Percentiles rank a stretch among this genome's conserved stretches.
These are phyloP conservation scores for Aspergillus alliaceus DNA, from an alignment of 2,329 filamentous ascomycete species.

Conservation along the genomic window DNA sequence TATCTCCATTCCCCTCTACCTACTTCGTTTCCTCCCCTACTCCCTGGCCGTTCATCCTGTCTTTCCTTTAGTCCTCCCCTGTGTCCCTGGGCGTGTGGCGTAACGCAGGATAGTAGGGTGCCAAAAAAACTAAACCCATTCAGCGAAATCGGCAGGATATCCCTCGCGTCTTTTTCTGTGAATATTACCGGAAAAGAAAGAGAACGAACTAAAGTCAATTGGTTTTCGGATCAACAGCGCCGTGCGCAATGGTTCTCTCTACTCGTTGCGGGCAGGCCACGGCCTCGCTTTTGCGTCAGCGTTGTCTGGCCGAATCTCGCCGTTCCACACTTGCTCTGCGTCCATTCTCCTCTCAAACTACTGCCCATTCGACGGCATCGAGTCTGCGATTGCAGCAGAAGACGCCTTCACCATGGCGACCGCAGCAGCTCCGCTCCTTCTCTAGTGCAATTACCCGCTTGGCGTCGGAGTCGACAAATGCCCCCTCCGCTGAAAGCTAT, in stretches of 20 bases:
- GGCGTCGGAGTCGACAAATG: conserved; percentile 58
- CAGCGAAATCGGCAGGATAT: conserved; percentile 8
- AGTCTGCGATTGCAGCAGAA: conserved; percentile 39
- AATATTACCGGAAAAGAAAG: conserved; percentile 3
- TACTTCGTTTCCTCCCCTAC: not conserved
- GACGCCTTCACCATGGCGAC: conserved; percentile 37
- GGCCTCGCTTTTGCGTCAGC: conserved; percentile 42
- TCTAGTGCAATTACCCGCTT: conserved; percentile 41
- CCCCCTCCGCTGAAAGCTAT: conserved; percentile 82
- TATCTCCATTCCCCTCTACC: conserved; percentile 2
- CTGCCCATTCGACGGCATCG: conserved; percentile 31
- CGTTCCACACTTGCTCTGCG: conserved; percentile 37
- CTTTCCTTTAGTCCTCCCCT: conserved; percentile 1
- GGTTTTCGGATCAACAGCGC: conserved; percentile 24
- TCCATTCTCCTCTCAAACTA: conserved; percentile 38
- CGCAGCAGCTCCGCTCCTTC: conserved; percentile 45
- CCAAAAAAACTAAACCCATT: conserved; percentile 6
- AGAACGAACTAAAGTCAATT: conserved; percentile 17
- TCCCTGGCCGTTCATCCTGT: not conserved
- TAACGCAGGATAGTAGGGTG: conserved; percentile 23
- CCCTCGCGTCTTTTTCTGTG: conserved; percentile 5
- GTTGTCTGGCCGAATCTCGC: conserved; percentile 40
- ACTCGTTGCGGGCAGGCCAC: conserved; percentile 47
- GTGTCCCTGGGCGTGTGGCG: conserved; percentile 18
- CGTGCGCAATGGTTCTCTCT: conserved; percentile 46